Evolutionary conservation across 225 moss, liverwort and hornwort species (phyloP), one percentile per base, ranked within the genome.

Genomic region (Pseudisothecium myosuroides): DNA sequence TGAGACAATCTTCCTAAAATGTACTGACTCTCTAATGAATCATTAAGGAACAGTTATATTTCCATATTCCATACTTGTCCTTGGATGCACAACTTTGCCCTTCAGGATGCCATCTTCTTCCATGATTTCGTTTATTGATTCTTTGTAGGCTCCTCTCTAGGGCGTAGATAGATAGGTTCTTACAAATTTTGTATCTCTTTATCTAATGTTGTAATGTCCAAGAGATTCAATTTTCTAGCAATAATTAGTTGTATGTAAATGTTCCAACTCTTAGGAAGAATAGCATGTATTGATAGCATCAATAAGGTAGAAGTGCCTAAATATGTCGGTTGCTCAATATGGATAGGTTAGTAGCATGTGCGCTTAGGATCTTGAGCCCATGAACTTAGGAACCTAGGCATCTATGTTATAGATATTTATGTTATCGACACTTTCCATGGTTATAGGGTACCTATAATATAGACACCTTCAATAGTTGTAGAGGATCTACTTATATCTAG

Each of bases 321-420:
- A 12, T 68, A 14, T 14, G 14, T 1, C 0, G 0, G 1, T 9
- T 71, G 26, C 9, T 8, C 1, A 71, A 9, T 0, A 32, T 5
- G 8, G 2, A 23, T 0, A 24, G 0, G 12, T 69, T n/a, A 23
- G 1, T 39, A 39, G 23, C 8, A 69, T 12, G 4, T 39, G n/a
- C n/a, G n/a, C n/a, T n/a, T n/a, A n/a, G n/a, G n/a, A n/a, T n/a
- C n/a, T n/a, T n/a, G n/a, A n/a, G n/a, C n/a, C n/a, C n/a, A n/a
- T n/a, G 7, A 68, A 9, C 1, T 4, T n/a, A n/a, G 6, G 7
- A 68, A 0, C 2, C 2, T 11, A 23, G 22, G 4, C 68, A 68
- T 68, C 7, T n/a, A n/a, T 23, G 0, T n/a, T 22, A n/a, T 22
- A 68, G 22, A 11, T 66, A 66, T 11, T 22, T 22, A 68, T 68